These are phyloP conservation scores for Leccinum glutinopallens DNA, from an alignment of 1,284 basidiomycete genomes.

Conservation along the genomic window DNA sequence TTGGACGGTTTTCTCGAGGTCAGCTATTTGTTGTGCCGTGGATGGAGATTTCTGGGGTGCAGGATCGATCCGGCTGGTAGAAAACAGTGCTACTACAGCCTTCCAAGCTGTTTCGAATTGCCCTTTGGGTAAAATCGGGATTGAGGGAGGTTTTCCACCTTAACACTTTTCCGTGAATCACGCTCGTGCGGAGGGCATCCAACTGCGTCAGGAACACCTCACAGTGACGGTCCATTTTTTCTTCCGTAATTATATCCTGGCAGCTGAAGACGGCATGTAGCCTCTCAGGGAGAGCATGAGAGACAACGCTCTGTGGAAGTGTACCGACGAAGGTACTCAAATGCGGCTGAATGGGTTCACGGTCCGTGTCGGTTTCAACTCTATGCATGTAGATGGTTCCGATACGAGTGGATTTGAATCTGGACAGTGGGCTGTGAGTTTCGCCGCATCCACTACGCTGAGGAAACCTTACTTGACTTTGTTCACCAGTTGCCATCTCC, in stretches of 20 bases:
- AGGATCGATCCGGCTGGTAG: background rate
- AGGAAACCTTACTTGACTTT: conserved; percentile 13
- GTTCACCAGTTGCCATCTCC: conserved; percentile 11
- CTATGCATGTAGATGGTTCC: conserved; percentile 26
- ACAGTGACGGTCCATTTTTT: background rate
- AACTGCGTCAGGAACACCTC: conserved; percentile 8
- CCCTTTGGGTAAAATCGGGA: background rate
- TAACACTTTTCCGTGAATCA: background rate
- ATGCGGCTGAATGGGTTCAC: conserved; percentile 12
- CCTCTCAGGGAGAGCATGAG: background rate
- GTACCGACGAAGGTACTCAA: conserved; percentile 14
- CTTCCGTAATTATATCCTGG: fast-evolving
- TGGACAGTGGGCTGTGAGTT: conserved; percentile 4
- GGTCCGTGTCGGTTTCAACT: conserved; percentile 4
- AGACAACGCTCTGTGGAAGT: conserved; percentile 11
- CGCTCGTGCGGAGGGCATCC: background rate
- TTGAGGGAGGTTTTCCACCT: conserved; percentile 14
- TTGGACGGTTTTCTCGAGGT: too few relatives aligned
- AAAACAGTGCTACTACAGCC: conserved; percentile 17
- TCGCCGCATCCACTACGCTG: background rate
- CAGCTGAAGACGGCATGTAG: conserved; percentile 20
- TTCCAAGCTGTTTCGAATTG: conserved; percentile 19
- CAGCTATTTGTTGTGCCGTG: too few relatives aligned
- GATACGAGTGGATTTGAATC: conserved; percentile 15
- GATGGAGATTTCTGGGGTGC: too few relatives aligned